These are phyloP conservation scores for Echites panduratus DNA, from an alignment of 257 asterid species.

Conservation along the genomic window DNA sequence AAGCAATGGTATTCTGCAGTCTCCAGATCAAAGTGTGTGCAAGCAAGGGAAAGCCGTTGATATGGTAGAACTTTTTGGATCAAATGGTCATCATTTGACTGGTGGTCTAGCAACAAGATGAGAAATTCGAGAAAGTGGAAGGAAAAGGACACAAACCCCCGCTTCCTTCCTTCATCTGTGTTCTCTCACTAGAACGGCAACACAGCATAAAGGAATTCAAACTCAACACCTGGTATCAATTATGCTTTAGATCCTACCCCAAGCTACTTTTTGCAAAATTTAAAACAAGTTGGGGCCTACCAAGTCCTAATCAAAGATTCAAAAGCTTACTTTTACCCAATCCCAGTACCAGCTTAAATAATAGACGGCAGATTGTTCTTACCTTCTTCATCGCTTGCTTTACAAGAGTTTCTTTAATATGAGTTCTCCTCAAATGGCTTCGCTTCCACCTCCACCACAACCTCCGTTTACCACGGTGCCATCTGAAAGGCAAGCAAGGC, in stretches of 20 bases:
- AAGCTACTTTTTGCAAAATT: constrained; percentile 30
- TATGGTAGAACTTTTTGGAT: constrained; percentile 5
- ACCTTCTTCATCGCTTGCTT: constrained; percentile 19
- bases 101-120: constrained; percentile 14
- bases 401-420: constrained; percentile 8
- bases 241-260: constrained; percentile 32
- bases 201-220: constrained; percentile 36
- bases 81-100: constrained; percentile 21
- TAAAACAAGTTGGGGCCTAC: constrained; percentile 38
- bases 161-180: constrained; percentile 17
- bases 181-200: not conserved
- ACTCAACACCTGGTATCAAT: constrained; percentile 22
- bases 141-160: constrained; percentile 23
- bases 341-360: constrained; percentile 41
- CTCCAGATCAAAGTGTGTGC: not conserved
- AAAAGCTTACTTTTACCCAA: constrained; percentile 38
- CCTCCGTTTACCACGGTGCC: constrained; percentile 23
- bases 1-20: not conserved
- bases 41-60: constrained; percentile 20
- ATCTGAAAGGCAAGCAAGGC: constrained; percentile 26
- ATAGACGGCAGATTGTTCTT: constrained; percentile 20
- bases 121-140: constrained; percentile 35
- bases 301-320: constrained; percentile 36
- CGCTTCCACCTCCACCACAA: constrained; percentile 29
- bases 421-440: constrained; percentile 21